Base-by-base conservation (phyloP, 139 green algal genomes). In the Haematococcus sp. region DNA sequence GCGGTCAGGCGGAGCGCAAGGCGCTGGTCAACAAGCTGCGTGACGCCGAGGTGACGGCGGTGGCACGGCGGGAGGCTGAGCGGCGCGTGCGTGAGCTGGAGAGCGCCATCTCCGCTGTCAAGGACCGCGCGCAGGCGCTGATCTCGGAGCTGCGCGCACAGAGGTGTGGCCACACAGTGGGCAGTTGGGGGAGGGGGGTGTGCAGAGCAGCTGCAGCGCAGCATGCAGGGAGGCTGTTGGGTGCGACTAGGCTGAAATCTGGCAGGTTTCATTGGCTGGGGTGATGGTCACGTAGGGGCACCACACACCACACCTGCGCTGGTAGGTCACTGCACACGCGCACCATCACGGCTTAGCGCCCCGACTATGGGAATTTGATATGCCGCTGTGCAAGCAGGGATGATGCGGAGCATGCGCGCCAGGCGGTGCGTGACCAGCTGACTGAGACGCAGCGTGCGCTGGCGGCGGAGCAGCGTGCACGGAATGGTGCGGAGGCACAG, bases 71-170 rank as follows among this genome's bases (percentile, higher is more conserved):
- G 3, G 68, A 15, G 2, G 73, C 78, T 0, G 44, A 73, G 63
- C 40, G 43, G 44, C 74, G 68, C 7, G 78, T 70, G 25, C 51
- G 25, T 0, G 63, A 80, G 59, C 69, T 84, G 33, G 73, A 84
- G 70, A 15, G 20, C 0, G 66, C 27, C 71, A 73, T 79, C 3
- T 27, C 2, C 13, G 71, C 49, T 1, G 28, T 77, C 32, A 63
- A 76, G 59, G 13, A 76, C 17, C 65, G 66, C 11, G 65, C 77
- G 3, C 30, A 56, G 46, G 9, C 64, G 1, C 49, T 75, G 51
- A 44, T 83, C 23, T 20, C 33, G 15, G 65, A 70, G 13, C 44
- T 83, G 55, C 5, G 77, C n/a, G n/a, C 4, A 0, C 70, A 71
- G 15, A 75, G 64, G 76, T 83, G 59, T 52, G 76, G 17, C 20